Base-by-base conservation (phyloP, 2,329 filamentous ascomycete species). In the Paraphaeosphaeria minitans region DNA sequence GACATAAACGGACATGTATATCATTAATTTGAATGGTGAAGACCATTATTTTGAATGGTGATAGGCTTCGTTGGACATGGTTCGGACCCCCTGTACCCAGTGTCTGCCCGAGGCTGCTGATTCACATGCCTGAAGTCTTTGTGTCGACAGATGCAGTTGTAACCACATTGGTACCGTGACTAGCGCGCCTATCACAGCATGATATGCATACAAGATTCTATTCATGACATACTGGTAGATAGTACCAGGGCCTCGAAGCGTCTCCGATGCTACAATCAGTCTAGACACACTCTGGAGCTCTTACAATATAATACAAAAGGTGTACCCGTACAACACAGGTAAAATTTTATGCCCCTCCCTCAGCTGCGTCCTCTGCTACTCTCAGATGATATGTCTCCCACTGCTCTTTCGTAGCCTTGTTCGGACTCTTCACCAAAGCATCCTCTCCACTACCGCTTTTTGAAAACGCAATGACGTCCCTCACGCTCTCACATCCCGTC, bases 401-500 rank as follows among this genome's bases (percentile, higher is more conserved):
- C 59, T 85, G 83, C 60, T 85, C 84, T 58, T 85, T 78, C 0
- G 84, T 90, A 63, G 96, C 82, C 62, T 75, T 76, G 52, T 88
- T 88, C 0, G 95, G 95, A 62, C 91, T 91, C 67, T 86, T 87
- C 2, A 96, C 92, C 76, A 96, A 85, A 57, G 87, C 77, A 78
- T 99, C 95, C 72, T 96, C 91, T 0, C 95, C 93, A 74, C 88
- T 93, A 61, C 92, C 93, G 61, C 87, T 93, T 82, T 99, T 99
- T 0, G 95, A 96, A 72, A 99, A 99, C 0, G 93, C 93, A 76
- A 99, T 97, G 1, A 99, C 94, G 79, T 99, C 94, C 59, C 91
- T 83, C 3, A 99, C 89, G 1, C 89, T 93, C 12, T 89, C 83
- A 33, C 85, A 89, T 1, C 89, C 89, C 22, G 89, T 85, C 82